Conservation (phyloP, 129 eudicot genomes). For the Artemisia argyi region DNA sequence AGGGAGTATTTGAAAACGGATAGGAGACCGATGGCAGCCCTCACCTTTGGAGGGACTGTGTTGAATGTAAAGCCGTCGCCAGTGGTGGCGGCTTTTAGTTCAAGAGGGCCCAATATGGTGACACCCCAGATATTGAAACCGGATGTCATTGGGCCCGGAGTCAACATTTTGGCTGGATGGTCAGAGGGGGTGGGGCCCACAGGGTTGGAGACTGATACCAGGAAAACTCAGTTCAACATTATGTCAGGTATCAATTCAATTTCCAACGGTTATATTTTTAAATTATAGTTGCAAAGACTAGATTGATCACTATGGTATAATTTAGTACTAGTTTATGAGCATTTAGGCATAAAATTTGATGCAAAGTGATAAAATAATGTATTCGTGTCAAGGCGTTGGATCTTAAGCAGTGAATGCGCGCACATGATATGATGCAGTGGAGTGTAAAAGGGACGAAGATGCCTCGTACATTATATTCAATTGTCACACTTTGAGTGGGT, state of each 20-base stretch:
- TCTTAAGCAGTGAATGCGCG: slow-evolving; percentile 9
- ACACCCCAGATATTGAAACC: slow-evolving; percentile 90
- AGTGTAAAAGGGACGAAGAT: slow-evolving; percentile 11
- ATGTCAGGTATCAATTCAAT: slow-evolving; percentile 56
- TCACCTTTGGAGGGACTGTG: slow-evolving; percentile 80
- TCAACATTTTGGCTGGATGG: slow-evolving; percentile 96
- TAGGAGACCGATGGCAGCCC: slow-evolving; percentile 43
- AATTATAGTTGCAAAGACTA: neutral
- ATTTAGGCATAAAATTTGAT: slow-evolving; percentile 21
- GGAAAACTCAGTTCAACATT: slow-evolving; percentile 82
- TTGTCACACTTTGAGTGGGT: slow-evolving; percentile 11
- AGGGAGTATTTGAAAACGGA: slow-evolving; percentile 49
- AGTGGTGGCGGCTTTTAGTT: slow-evolving; percentile 90
- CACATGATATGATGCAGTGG: neutral
- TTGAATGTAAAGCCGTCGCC: slow-evolving; percentile 87
- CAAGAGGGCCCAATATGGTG: slow-evolving; percentile 83
- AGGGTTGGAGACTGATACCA: slow-evolving; percentile 64
- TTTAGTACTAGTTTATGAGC: neutral
- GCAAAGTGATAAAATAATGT: slow-evolving; percentile 16
- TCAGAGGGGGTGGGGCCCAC: slow-evolving; percentile 81
- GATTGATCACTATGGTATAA: neutral
- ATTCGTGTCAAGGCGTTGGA: slow-evolving; percentile 8
- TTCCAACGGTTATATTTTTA: slow-evolving; percentile 27
- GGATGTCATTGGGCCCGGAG: slow-evolving; percentile 93
- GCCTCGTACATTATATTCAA: slow-evolving; percentile 2